Evolutionary conservation across 2,329 filamentous ascomycete species (phyloP), one percentile per base, ranked within the genome.

Genomic region (Daldinia sp.): DNA sequence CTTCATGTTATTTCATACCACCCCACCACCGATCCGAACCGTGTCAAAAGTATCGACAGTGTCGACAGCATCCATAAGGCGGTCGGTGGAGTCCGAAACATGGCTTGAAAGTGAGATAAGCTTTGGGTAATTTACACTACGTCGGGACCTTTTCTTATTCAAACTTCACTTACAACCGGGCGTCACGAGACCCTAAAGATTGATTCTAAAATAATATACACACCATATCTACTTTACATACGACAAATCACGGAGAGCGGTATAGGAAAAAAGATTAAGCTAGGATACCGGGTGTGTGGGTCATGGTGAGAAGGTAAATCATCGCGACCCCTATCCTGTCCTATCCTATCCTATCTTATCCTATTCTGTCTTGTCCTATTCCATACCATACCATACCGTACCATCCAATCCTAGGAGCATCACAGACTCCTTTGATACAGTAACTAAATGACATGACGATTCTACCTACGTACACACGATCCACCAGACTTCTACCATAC

Each of bases 51-150:
- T 48, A 26, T 12, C 10, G 23, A 44, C 42, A 15, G 10, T 15
- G 28, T 26, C 7, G 2, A 48, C 13, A n/a, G 44, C 15, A 23
- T 50, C 26, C 26, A 13, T 51, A 1, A 3, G 26, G 2, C 15
- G 26, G 39, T 37, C 60, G 67, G 63, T 23, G 61, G 39, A 54
- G 15, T 50, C 61, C 55, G 61, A 68, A 53, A 60, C 61, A 68
- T 58, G 42, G 37, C 58, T 55, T 50, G 7, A 61, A 54, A 39
- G 13, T 62, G 61, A 57, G 41, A 46, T 67, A 54, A 63, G 60
- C 54, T 37, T 23, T 55, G 44, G 42, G 39, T 37, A 57, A 42
- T 50, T 50, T 63, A 35, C 20, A 23, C 20, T 23, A 23, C 35
- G 26, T 55, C 54, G 50, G 13, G 65, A 26, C 46, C 35, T n/a